Evolutionary conservation across 106 monocot species (phyloP).

Genomic region (Ottelia alismoides): DNA sequence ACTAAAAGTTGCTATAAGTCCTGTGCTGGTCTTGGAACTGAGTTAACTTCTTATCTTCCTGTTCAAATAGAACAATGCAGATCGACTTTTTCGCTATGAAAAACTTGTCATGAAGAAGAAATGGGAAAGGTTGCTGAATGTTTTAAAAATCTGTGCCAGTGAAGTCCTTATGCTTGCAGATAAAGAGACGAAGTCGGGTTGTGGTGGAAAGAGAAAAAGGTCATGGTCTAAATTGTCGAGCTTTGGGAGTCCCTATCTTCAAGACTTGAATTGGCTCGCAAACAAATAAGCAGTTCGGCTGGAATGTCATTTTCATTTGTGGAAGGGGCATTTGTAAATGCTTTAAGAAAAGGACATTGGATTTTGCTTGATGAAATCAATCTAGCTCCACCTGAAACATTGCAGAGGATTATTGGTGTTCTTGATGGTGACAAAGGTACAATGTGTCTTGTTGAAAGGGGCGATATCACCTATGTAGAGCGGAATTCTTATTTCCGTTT

Average conservation of each 20-base stretch:
- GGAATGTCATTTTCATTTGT: slow-evolving; percentile 80
- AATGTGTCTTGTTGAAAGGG: slow-evolving; percentile 82
- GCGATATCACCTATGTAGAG: slow-evolving; percentile 62
- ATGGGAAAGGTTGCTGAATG: slow-evolving; percentile 61
- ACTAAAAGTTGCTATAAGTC: background rate
- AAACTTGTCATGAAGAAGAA: slow-evolving; percentile 43
- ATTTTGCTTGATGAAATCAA: slow-evolving; percentile 96
- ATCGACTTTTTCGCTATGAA: slow-evolving; percentile 39
- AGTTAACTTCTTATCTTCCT: slow-evolving; percentile 3
- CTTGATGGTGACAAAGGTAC: slow-evolving; percentile 74
- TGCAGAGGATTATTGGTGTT: slow-evolving; percentile 80
- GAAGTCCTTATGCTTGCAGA: slow-evolving; percentile 9
- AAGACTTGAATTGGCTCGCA: slow-evolving; percentile 41
- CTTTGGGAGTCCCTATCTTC: slow-evolving; percentile 53
- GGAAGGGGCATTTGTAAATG: slow-evolving; percentile 90
- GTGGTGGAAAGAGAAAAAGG: slow-evolving; percentile 61
- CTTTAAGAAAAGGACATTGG: slow-evolving; percentile 82
- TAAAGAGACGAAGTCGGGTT: slow-evolving; percentile 22
- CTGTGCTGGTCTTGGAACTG: background rate
- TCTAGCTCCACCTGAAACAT: slow-evolving; percentile 83
- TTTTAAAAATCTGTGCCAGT: slow-evolving; percentile 21
- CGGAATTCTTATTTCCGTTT: slow-evolving; percentile 70
- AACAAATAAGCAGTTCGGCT: slow-evolving; percentile 34
- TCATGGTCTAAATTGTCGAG: slow-evolving; percentile 29
- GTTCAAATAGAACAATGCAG: slow-evolving; percentile 39